Evolutionary conservation across 1,139 yeast species (phyloP).

Genomic region (Debaryomyces nepalensis): DNA sequence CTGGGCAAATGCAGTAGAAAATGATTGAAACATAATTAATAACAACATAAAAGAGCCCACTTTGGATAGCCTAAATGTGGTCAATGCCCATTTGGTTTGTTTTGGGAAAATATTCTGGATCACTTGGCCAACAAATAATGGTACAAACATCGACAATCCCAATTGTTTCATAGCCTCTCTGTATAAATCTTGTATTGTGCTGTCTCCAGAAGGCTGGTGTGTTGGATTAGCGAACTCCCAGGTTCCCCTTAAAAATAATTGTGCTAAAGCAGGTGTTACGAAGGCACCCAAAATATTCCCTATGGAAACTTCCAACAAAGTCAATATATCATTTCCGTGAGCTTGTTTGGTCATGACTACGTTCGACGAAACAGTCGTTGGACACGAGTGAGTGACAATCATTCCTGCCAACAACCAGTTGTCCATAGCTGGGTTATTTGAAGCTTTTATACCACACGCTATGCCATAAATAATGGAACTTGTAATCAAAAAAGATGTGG

Average conservation of each 20-base stretch:
- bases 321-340: conserved; percentile 77
- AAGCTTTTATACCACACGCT: conserved; percentile 64
- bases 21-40: conserved; percentile 81
- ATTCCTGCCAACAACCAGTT: conserved; percentile 79
- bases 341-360: conserved; percentile 90
- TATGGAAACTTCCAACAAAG: conserved; percentile 81
- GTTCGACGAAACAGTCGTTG: conserved; percentile 88
- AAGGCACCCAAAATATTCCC: conserved; percentile 88
- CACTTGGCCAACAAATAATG: conserved; percentile 86
- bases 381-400: conserved; percentile 82
- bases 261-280: conserved; percentile 81
- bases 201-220: conserved; percentile 43
- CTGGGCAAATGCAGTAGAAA: conserved; percentile 86
- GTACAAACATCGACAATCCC: conserved; percentile 82
- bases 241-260: conserved; percentile 62
- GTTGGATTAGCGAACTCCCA: conserved; percentile 90
- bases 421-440: conserved; percentile 62
- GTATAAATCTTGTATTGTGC: conserved; percentile 62
- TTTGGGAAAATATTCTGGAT: conserved; percentile 70
- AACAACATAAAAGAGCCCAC: conserved; percentile 80
- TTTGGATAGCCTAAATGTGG: conserved; percentile 65
- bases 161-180: conserved; percentile 81
- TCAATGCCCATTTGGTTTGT: conserved; percentile 62
- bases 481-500: conserved; percentile 74
- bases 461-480: conserved; percentile 77